A percentile compares a stretch with the other conserved stretches of the same genome.
Conservation (phyloP, 352 stramenopile genomes). For the Stramenopiles sp. region DNA sequence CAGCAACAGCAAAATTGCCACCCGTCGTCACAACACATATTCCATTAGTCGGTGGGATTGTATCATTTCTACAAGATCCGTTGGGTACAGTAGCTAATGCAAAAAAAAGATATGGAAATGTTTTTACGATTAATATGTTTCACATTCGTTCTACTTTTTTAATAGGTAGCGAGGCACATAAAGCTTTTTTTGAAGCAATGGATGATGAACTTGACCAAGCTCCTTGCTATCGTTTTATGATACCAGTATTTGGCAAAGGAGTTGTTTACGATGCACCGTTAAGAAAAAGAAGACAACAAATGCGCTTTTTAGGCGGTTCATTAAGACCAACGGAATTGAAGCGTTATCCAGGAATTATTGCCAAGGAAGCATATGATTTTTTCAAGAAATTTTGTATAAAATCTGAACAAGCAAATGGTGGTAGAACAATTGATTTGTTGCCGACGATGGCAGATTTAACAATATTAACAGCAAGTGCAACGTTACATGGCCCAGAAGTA, state of each 20-base stretch:
- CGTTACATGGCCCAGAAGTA: constrained; percentile 67
- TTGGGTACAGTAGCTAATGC: constrained; percentile 51
- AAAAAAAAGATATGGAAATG: constrained; percentile 42
- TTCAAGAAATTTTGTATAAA: constrained; percentile 31
- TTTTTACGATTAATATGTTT: constrained; percentile 58
- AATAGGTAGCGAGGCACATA: constrained; percentile 57
- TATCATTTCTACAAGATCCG: constrained; percentile 49
- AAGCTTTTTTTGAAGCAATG: constrained; percentile 61
- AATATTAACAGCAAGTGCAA: constrained; percentile 65
- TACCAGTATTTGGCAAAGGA: constrained; percentile 60
- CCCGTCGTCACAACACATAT: constrained; percentile 32
- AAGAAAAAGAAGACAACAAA: constrained; percentile 63
- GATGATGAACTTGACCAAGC: constrained; percentile 65
- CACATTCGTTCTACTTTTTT: constrained; percentile 69
- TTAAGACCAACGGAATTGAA: constrained; percentile 49
- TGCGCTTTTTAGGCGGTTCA: constrained; percentile 62
- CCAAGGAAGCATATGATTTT: constrained; percentile 51
- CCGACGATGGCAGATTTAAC: constrained; percentile 55
- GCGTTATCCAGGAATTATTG: constrained; percentile 67
- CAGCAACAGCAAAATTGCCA: constrained; percentile 17
- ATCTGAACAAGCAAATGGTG: neutral
- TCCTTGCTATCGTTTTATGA: constrained; percentile 76
- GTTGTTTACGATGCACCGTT: constrained; percentile 53
- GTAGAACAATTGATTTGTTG: constrained; percentile 51
- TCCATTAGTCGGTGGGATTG: constrained; percentile 44